phyloP scores from a whole-genome alignment of 805 yeast species.

The Yarrowia sp. region DNA sequence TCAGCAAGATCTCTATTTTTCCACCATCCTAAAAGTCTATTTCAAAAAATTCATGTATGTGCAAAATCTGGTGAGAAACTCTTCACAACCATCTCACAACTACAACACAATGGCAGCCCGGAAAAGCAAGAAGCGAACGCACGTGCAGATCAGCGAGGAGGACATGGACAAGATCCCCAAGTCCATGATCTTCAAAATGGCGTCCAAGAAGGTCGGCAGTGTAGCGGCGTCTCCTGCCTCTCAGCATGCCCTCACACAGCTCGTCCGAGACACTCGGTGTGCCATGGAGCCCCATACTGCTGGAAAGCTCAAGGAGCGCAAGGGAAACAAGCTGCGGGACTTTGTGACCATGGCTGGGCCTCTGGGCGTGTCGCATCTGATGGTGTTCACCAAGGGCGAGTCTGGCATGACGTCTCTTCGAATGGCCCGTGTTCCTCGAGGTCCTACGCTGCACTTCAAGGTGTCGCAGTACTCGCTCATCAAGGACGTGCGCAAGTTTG shows the following conservation, averaged over 20 bases:
- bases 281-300: slow-evolving; percentile 98
- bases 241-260: slow-evolving; percentile 81
- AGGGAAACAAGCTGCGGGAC: slow-evolving; percentile 85
- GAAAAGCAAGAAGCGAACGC: slow-evolving; percentile 84
- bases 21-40: not conserved
- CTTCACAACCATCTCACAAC: not conserved
- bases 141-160: slow-evolving; percentile 67
- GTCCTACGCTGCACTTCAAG: slow-evolving; percentile 89
- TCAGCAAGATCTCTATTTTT: no score
- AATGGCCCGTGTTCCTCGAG: slow-evolving; percentile 86
- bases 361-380: slow-evolving; percentile 85
- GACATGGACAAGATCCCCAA: slow-evolving; percentile 78
- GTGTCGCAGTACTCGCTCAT: slow-evolving; percentile 78
- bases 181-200: slow-evolving; percentile 92
- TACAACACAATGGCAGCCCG: slow-evolving; percentile 41
- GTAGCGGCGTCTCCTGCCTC: slow-evolving; percentile 47
- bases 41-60: slow-evolving; percentile 53
- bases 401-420: slow-evolving; percentile 82
- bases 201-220: slow-evolving; percentile 60
- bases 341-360: slow-evolving; percentile 99
- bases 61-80: slow-evolving; percentile 43
- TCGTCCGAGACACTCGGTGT: slow-evolving; percentile 84
- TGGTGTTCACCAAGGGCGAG: slow-evolving; percentile 83
- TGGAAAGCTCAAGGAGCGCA: slow-evolving; percentile 82
- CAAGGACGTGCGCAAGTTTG: slow-evolving; percentile 75